Evolutionary conservation across 108 stramenopile species (phyloP).

Genomic region (Discostella stelligeroides): DNA sequence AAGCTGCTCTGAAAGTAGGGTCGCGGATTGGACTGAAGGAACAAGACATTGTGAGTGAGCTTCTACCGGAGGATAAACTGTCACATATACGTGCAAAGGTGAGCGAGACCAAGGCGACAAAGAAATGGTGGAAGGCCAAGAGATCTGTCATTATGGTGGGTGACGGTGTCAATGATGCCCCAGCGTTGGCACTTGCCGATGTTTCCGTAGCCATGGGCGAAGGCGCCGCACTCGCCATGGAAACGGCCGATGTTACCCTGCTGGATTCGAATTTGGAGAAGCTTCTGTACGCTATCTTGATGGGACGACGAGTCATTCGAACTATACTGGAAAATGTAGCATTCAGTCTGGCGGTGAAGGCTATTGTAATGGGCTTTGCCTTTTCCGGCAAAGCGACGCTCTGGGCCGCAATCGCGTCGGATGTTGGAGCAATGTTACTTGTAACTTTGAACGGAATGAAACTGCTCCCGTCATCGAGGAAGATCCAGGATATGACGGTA

Average conservation of each 20-base stretch:
- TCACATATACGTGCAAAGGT: slow-evolving; percentile 38
- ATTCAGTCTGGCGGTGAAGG: slow-evolving; percentile 65
- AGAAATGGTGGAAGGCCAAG: slow-evolving; percentile 19
- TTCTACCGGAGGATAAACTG: slow-evolving; percentile 79
- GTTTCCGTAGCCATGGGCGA: slow-evolving; percentile 96
- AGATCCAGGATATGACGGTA: background rate
- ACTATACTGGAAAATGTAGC: slow-evolving; percentile 74
- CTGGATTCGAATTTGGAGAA: slow-evolving; percentile 81
- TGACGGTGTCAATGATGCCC: slow-evolving; percentile 97
- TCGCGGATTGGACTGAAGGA: slow-evolving; percentile 58
- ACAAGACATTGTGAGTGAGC: slow-evolving; percentile 54
- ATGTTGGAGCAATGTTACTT: slow-evolving; percentile 83
- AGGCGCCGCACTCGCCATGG: slow-evolving; percentile 96
- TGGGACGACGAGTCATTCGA: slow-evolving; percentile 65
- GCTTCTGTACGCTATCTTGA: slow-evolving; percentile 55
- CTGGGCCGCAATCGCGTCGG: slow-evolving; percentile 71
- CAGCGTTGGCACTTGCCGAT: slow-evolving; percentile 91
- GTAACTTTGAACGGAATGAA: slow-evolving; percentile 85
- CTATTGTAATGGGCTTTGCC: slow-evolving; percentile 68
- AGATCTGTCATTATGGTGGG: slow-evolving; percentile 85
- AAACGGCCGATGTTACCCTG: slow-evolving; percentile 79
- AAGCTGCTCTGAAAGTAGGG: slow-evolving; percentile 86
- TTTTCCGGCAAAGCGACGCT: slow-evolving; percentile 60
- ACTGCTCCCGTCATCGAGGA: slow-evolving; percentile 56
- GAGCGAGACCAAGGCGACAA: slow-evolving; percentile 10